Evolutionary conservation across 495 filamentous ascomycete species (phyloP).

Genomic region (Mytilinidion resinicola): DNA sequence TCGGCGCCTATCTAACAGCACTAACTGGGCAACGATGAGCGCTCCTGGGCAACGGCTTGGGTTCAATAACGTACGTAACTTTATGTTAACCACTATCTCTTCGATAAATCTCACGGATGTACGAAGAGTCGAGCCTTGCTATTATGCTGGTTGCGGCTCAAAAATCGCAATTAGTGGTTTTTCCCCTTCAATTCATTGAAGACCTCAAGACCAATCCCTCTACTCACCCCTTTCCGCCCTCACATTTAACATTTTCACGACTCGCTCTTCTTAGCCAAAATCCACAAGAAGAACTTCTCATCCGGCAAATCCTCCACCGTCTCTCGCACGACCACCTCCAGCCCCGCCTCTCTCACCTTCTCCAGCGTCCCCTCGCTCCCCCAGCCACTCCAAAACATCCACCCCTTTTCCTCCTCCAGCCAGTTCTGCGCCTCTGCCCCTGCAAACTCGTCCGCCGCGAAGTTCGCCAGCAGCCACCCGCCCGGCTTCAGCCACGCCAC

Average conservation of each 20-base stretch:
- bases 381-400: constrained; percentile 44
- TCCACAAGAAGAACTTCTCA: constrained; percentile 24
- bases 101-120: not conserved
- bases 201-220: not conserved
- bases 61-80: not conserved
- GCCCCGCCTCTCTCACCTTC: constrained; percentile 20
- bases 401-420: constrained; percentile 28
- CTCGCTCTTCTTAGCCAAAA: constrained; percentile 15
- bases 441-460: constrained; percentile 29
- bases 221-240: not conserved
- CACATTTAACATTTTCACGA: not conserved
- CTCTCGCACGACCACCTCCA: constrained; percentile 18
- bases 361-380: constrained; percentile 23
- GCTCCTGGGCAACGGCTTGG: constrained; percentile 2
- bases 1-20: not conserved
- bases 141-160: not conserved
- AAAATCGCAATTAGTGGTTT: no score
- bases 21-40: not conserved
- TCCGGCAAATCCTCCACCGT: constrained; percentile 3
- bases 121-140: not conserved
- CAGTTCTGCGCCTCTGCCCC: constrained; percentile 22
- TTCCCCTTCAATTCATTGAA: no score
- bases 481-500: constrained; percentile 40
- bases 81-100: not conserved
- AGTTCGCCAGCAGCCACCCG: constrained; percentile 39